Evolutionary conservation across 441 rosid species (phyloP), one percentile per base, ranked within the genome.

Genomic region (Euphorbia schlechtendalii): DNA sequence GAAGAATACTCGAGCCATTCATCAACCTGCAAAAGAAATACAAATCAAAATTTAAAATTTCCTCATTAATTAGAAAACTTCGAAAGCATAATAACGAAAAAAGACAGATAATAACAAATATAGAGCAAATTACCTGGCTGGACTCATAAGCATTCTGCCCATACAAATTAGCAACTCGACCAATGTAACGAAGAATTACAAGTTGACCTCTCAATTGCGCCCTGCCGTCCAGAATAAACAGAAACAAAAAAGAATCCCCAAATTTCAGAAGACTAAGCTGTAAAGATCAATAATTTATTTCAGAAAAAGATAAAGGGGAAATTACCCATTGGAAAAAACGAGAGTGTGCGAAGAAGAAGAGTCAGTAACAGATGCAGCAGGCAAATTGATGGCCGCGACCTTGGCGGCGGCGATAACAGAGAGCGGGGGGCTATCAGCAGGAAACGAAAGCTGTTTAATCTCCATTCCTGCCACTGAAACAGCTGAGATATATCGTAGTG

Each of bases 1-100:
- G 78, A 70, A 58, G 86, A 78, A 67, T 86, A 90, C 1, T 90
- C 96, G 48, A 93, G 70, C 93, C 89, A 93, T 79, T 83, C 83
- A 76, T 90, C 99, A 69, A 93, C 78, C 97, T 93, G 74, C 12
- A 43, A 58, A 70, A 17, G 8, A 22, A 24, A 54, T 11, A 54
- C 15, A 5, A 54, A 51, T 4, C 15, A 22, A 22, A 5, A 51
- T 9, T 8, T 8, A 18, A 11, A 6, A 10, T 51, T 51, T 22
- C 30, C 56, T 53, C 38, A 64, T 24, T 8, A 1, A 56, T 7
- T 24, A 62, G 9, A 54, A 61, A 21, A 18, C 2, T 4, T 5
- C 41, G 8, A 8, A 38, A 38, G 8, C 41, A 38, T 4, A 8
- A 38, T 3, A 5, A 5, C 4, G 8, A 38, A 4, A 5, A 38